Evolutionary conservation across 2,329 filamentous ascomycete species (phyloP), one percentile per base, ranked within the genome.

Genomic region (Stagonosporopsis chrysanthemi): DNA sequence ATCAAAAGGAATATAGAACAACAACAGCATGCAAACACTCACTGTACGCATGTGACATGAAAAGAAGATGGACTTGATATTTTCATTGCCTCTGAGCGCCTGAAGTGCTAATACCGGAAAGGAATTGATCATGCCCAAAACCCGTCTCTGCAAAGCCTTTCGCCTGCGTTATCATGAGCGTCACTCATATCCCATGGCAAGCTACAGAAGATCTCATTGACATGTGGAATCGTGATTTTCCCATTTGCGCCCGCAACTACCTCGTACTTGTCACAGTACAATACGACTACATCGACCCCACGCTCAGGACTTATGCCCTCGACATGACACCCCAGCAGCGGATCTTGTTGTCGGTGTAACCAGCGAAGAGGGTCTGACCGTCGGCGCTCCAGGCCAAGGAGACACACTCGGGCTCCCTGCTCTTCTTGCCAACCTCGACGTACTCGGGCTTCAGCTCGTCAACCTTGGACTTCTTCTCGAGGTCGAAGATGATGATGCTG

Each of bases 401-500:
- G 77, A 99, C 89, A 82, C 94, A 98, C 89, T 98, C 94, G 75
- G 95, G 95, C 84, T 97, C 94, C 80, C 93, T 89, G 88, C 90
- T 92, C 92, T 98, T 98, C 92, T 97, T 97, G 85, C 93, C 91
- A 80, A 92, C 90, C 80, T 92, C 87, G 78, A 92, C 86, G 86
- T 95, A 96, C 82, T 99, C 95, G 72, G 94, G 94, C 90, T 96
- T 97, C 82, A 99, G 89, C 89, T 98, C 95, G 77, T 98, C 94
- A 79, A 98, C 94, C 90, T 97, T 98, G 90, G 90, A 96, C 93
- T 99, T 99, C 93, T 99, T 99, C 92, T 99, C 95, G 73, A 99
- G 89, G 79, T 99, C 95, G 85, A 99, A 99, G 88, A 99, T 98
- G 88, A 97, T 97, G 88, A 99, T 98, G 88, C 88, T 92, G 84